phyloP scores from a whole-genome alignment of 768 basidiomycete genomes.

The Tylopilus rubrobrunneus region DNA sequence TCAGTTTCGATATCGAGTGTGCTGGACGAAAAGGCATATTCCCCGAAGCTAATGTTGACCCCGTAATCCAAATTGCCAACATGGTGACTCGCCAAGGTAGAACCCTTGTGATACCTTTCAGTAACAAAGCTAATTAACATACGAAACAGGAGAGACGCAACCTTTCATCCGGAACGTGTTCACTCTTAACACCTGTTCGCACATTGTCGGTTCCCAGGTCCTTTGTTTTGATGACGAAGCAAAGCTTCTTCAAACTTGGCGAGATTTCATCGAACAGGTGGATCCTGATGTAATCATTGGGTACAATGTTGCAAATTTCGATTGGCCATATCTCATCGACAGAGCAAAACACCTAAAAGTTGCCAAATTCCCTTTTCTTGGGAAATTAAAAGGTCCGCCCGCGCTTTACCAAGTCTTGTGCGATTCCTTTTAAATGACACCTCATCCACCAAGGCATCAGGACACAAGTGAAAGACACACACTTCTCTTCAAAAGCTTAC shows the following conservation, averaged over 20 bases:
- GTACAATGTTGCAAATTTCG: constrained; percentile 92
- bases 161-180: constrained; percentile 97
- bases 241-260: constrained; percentile 78
- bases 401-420: background rate
- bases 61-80: constrained; percentile 97
- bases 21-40: constrained; percentile 97
- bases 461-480: constrained; percentile 85
- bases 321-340: constrained; percentile 94
- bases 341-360: constrained; percentile 81
- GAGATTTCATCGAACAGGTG: constrained; percentile 81
- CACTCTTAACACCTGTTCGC: constrained; percentile 88
- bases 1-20: constrained; percentile 99
- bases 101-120: background rate
- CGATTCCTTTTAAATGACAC: constrained; percentile 2
- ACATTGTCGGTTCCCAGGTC: constrained; percentile 98
- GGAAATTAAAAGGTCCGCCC: constrained; percentile 64
- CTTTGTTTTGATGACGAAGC: constrained; percentile 74
- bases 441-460: constrained; percentile 49
- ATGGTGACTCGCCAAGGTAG: constrained; percentile 98
- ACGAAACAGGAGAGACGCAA: constrained; percentile 70
- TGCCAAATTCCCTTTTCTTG: constrained; percentile 65
- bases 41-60: constrained; percentile 85
- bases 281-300: constrained; percentile 97
- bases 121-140: constrained; percentile 2
- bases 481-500: constrained; percentile 97